A percentile compares a stretch with the other conserved stretches of the same genome.
Evolutionary conservation across 371 early-diverging fungal genomes (phyloP).

Genomic region (Mortierella sp.): DNA sequence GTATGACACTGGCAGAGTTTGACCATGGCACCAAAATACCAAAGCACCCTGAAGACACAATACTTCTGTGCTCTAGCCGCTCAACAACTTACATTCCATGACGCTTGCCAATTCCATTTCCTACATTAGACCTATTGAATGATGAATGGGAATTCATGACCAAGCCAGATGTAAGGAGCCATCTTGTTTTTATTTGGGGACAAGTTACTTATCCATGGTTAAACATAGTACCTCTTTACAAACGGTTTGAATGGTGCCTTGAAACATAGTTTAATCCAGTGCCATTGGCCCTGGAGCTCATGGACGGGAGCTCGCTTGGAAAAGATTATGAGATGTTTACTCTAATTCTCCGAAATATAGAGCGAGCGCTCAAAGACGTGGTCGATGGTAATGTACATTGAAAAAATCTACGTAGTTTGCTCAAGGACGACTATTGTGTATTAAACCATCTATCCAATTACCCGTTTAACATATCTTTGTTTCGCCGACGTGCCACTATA

Average conservation of each 20-base stretch:
- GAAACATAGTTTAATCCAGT: conserved; percentile 88
- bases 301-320: conserved; percentile 89
- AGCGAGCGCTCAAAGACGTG: conserved; percentile 86
- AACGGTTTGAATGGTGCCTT: background rate
- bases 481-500: conserved; percentile 29
- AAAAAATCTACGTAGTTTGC: background rate
- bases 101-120: background rate
- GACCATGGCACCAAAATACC: background rate
- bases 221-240: background rate
- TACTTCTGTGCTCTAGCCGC: background rate
- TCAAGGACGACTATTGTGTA: background rate
- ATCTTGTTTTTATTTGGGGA: background rate
- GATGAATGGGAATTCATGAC: conserved; percentile 58
- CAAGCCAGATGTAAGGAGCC: conserved; percentile 44
- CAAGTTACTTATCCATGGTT: background rate
- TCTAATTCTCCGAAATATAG: conserved; percentile 77
- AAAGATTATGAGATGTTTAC: conserved; percentile 84
- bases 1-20: background rate
- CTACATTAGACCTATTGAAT: conserved; percentile 43
- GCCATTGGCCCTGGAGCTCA: conserved; percentile 84
- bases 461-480: background rate
- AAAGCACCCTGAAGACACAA: background rate
- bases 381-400: conserved; percentile 78
- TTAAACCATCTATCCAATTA: background rate
- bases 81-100: background rate